Conservation (phyloP, 2,329 filamentous ascomycete species). For the Botrytis paeoniae region DNA sequence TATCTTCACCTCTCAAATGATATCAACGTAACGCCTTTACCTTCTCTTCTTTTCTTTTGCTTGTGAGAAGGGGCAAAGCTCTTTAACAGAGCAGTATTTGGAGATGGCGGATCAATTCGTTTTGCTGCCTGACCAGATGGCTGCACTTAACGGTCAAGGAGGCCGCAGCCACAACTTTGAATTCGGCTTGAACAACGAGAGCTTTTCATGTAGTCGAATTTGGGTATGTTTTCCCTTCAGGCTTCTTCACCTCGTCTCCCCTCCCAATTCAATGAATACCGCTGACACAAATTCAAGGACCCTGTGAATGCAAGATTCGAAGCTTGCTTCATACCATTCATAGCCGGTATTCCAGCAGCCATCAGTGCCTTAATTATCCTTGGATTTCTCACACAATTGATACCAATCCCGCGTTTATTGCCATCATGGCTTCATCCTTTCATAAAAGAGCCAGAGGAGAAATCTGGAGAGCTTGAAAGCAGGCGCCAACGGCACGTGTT, state of each 20-base stretch:
- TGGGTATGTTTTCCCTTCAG: conserved; percentile 20
- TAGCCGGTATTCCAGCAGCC: conserved; percentile 32
- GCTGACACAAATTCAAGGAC: conserved; percentile 27
- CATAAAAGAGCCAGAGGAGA: conserved; percentile 43
- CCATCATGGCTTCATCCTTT: conserved; percentile 52
- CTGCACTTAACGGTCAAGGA: not conserved
- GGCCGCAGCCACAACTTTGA: not conserved
- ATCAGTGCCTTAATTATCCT: conserved; percentile 37
- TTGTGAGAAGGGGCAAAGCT: not conserved
- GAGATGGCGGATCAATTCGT: not conserved
- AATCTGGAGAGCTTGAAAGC: conserved; percentile 36
- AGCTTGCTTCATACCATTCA: conserved; percentile 31
- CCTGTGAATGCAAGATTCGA: conserved; percentile 34
- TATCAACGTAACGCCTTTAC: not conserved
- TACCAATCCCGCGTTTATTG: conserved; percentile 36
- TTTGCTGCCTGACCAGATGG: not conserved
- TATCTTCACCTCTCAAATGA: conserved; percentile 1
- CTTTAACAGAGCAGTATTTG: not conserved
- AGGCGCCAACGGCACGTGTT: conserved; percentile 28
- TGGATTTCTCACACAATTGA: conserved; percentile 27
- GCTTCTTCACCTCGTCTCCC: not conserved
- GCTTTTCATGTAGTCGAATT: conserved; percentile 18
- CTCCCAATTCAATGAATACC: not conserved
- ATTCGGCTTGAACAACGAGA: not conserved
- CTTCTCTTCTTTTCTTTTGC: not conserved